Conservation (phyloP, 2,329 filamentous ascomycete species). For the Ciborinia camelliae region DNA sequence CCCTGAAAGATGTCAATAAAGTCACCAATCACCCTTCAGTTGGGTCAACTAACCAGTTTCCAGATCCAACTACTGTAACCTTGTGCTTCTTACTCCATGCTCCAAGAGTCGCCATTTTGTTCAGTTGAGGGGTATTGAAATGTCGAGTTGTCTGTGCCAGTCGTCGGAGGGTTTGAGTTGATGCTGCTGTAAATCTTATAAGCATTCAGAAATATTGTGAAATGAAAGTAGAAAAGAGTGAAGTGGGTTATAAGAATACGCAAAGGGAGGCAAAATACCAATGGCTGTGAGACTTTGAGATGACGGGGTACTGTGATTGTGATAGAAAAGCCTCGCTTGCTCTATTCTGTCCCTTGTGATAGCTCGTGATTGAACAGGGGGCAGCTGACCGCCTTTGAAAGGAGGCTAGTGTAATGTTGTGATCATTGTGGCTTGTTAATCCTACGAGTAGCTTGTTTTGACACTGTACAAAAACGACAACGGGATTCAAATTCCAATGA, state of each 20-base stretch:
- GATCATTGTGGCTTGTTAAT: slow-evolving; percentile 9
- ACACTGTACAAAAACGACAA: not conserved
- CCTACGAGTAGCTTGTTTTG: slow-evolving; percentile 2
- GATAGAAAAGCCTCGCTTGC: slow-evolving; percentile 8
- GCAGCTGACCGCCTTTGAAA: slow-evolving; percentile 9
- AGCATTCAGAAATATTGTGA: slow-evolving; percentile 24
- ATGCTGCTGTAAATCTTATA: slow-evolving; percentile 22
- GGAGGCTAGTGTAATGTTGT: not conserved
- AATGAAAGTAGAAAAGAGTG: not conserved
- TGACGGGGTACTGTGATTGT: not conserved
- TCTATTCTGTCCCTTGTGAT: slow-evolving; percentile 9
- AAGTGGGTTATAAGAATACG: not conserved
- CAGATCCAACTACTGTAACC: slow-evolving; percentile 90
- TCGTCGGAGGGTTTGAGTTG: slow-evolving; percentile 26
- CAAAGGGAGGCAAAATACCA: slow-evolving; percentile 7
- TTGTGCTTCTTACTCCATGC: slow-evolving; percentile 73
- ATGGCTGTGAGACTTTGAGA: not conserved
- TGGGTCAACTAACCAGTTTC: slow-evolving; percentile 71
- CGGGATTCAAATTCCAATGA: slow-evolving; percentile 5
- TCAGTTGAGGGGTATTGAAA: slow-evolving; percentile 24
- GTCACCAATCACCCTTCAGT: not conserved
- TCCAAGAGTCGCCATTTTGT: slow-evolving; percentile 40
- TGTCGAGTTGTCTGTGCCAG: slow-evolving; percentile 26
- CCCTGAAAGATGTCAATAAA: slow-evolving; percentile 53
- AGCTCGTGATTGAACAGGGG: not conserved